Percentiles rank a stretch among this genome's conserved stretches.
Conservation (phyloP, 169 alveolate genomes). For the Plasmodium vivax region DNA sequence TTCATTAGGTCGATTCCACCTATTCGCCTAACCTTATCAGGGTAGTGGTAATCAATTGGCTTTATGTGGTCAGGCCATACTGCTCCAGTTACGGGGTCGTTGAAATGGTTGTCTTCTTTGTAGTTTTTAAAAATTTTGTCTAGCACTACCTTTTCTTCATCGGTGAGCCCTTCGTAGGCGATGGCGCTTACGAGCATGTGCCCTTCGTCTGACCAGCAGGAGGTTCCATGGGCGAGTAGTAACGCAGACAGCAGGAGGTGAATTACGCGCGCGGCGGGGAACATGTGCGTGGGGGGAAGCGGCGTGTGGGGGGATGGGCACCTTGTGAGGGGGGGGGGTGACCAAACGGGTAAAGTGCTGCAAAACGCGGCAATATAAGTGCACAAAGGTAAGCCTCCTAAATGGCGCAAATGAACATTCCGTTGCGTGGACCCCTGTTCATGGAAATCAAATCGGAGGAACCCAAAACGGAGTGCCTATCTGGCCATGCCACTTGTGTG, state of each 20-base stretch:
- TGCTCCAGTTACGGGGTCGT: slow-evolving; percentile 75
- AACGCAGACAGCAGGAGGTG: not conserved
- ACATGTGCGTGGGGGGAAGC: not conserved
- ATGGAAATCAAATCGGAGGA: not conserved
- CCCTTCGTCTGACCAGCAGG: slow-evolving; percentile 72
- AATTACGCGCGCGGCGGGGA: not conserved
- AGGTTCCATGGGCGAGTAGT: not conserved
- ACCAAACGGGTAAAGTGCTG: not conserved
- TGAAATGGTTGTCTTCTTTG: slow-evolving; percentile 74
- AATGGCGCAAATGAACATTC: not conserved
- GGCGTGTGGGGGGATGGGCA: too few species aligned
- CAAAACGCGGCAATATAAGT: not conserved
- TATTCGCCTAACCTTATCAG: slow-evolving; percentile 21
- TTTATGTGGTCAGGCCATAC: slow-evolving; percentile 82
- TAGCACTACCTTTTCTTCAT: slow-evolving; percentile 14
- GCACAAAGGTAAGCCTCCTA: not conserved
- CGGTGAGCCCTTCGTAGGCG: slow-evolving; percentile 23
- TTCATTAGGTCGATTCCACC: slow-evolving; percentile 54
- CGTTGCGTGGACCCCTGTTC: not conserved
- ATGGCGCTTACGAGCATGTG: slow-evolving; percentile 59
- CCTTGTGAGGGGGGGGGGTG: not conserved
- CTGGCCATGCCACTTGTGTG: not conserved
- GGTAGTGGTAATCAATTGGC: slow-evolving; percentile 7
- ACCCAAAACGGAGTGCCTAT: not conserved
- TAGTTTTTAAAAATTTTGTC: slow-evolving; percentile 26